Evolutionary conservation across 1,284 basidiomycete species (phyloP), one percentile per base, ranked within the genome.

Genomic region (Ustilago curta): DNA sequence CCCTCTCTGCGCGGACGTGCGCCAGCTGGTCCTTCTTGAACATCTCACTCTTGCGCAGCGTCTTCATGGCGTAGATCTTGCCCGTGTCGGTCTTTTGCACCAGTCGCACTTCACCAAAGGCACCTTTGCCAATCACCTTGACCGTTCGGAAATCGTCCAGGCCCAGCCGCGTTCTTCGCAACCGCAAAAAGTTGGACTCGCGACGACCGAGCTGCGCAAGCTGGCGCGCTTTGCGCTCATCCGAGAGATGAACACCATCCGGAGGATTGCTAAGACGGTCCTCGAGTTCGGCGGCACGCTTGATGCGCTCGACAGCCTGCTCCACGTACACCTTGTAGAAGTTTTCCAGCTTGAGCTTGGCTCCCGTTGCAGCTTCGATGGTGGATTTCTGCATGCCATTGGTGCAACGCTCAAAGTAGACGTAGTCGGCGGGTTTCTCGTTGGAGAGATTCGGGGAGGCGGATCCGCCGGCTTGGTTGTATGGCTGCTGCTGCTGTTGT

Each of bases 21-120:
- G 96, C 96, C 58, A 99, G 90, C 93, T 97, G 84, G 85, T 99
- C 96, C 84, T 97, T 94, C 86, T 98, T 97, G 88, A 99, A 91
- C 96, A 99, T 99, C 86, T 99, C 96, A 57, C 92, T 92, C 87
- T 99, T 99, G 86, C 94, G 91, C 83, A 99, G 86, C 70, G 94
- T 97, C 89, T 99, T 99, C 97, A 99, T 99, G 43, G 96, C 96
- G 84, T 97, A 98, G 62, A 99, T 96, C 87, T 96, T 97, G 69
- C 93, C 95, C 11, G 95, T 98, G 85, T 98, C 96, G 50, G 91
- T 90, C 87, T 99, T 98, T 86, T 98, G 96, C 44, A 97, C 95
- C 52, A 99, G 88, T 56, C 96, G 90, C 39, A 98, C 95, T 88
- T 98, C 96, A 84, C 96, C 96, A 84, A 98, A 98, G 16, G 96